A percentile compares a stretch with the other conserved stretches of the same genome.
Conservation (phyloP, 805 yeast species). For the Yamadazyma olivae region DNA sequence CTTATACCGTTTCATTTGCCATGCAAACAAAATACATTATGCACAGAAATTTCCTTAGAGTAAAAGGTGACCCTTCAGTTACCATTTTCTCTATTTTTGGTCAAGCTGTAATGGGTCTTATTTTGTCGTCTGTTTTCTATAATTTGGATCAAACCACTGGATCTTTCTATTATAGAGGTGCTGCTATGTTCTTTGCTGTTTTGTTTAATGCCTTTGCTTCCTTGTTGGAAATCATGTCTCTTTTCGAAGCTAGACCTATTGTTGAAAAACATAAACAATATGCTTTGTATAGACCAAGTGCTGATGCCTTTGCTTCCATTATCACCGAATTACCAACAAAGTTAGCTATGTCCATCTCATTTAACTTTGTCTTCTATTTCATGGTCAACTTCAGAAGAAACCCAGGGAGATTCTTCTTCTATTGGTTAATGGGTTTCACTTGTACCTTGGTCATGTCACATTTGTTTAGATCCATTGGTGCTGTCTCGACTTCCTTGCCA, state of each 20-base stretch:
- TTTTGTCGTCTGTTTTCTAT: conserved; percentile 60
- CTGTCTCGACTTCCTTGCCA: conserved; percentile 40
- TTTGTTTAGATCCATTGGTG: conserved; percentile 40
- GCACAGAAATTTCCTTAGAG: conserved; percentile 52
- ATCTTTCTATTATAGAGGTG: conserved; percentile 63
- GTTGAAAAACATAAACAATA: conserved; percentile 69
- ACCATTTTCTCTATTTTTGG: conserved; percentile 50
- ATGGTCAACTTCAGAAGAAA: conserved; percentile 43
- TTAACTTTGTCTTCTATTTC: conserved; percentile 41
- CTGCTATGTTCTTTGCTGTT: conserved; percentile 58
- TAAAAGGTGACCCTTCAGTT: conserved; percentile 55
- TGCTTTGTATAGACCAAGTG: conserved; percentile 69
- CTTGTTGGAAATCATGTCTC: conserved; percentile 55
- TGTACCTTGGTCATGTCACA: conserved; percentile 41
- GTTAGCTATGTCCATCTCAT: conserved; percentile 26
- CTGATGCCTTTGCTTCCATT: conserved; percentile 65
- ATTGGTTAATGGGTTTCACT: conserved; percentile 27
- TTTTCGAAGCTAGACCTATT: conserved; percentile 62
- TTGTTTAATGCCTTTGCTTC: conserved; percentile 61
- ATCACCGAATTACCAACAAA: conserved; percentile 65
- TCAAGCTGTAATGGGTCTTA: conserved; percentile 52
- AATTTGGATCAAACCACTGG: conserved; percentile 46
- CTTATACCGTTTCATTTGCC: conserved; percentile 42
- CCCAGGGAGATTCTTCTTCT: conserved; percentile 37
- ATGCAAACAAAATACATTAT: conserved; percentile 52